phyloP scores from a whole-genome alignment of 345 rosid genomes.

The Camelina laxa region DNA sequence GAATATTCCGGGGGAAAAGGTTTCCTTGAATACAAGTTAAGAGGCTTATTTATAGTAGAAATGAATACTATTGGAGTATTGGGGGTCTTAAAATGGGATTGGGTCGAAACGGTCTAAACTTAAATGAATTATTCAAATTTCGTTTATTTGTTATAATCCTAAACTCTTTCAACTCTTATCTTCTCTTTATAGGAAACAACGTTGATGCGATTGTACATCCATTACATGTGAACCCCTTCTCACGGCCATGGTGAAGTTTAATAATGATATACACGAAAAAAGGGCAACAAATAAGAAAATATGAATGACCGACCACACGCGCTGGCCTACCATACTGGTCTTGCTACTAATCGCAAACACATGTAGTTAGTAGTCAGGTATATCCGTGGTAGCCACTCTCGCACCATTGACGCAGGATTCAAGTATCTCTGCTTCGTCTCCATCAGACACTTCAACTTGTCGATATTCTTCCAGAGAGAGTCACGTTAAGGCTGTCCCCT shows the following conservation, averaged over 20 bases:
- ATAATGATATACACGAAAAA: conserved; percentile 20
- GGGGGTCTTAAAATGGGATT: not conserved
- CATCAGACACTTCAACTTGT: conserved; percentile 21
- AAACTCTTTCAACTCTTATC: not conserved
- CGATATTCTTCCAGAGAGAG: not conserved
- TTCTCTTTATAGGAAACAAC: conserved; percentile 33
- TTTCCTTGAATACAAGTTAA: not conserved
- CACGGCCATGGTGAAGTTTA: conserved; percentile 23
- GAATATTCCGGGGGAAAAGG: not conserved
- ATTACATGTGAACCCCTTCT: conserved; percentile 28
- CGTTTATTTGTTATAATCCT: not conserved
- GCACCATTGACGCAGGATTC: conserved; percentile 22
- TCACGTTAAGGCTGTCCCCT: conserved; percentile 62
- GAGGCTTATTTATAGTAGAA: no score
- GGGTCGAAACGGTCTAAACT: not conserved
- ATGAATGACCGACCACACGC: conserved; percentile 38
- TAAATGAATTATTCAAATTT: not conserved
- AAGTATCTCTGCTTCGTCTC: conserved; percentile 33
- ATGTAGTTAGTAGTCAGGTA: conserved; percentile 39
- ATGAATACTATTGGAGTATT: no score
- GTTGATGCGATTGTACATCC: conserved; percentile 28
- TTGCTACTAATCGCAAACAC: conserved; percentile 34
- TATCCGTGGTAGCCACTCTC: conserved; percentile 35
- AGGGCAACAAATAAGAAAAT: conserved; percentile 7
- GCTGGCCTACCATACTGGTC: conserved; percentile 29